A percentile compares a stretch with the other conserved stretches of the same genome.
Conservation (phyloP, 768 basidiomycete genomes). For the Vararia minispora region DNA sequence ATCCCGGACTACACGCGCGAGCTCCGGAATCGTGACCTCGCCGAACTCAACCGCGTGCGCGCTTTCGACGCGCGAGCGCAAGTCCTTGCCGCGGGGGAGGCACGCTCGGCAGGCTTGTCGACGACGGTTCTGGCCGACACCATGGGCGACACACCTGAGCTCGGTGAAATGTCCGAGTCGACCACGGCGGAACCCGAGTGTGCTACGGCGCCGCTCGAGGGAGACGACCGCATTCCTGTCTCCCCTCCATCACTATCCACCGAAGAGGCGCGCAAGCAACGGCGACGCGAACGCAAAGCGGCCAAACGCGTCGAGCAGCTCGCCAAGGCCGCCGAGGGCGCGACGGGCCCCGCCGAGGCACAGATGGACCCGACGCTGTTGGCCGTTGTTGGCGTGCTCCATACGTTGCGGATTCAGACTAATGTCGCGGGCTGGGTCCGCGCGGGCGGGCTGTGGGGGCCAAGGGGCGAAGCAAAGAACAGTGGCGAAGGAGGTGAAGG, state of each 20-base stretch:
- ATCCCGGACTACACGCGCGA: slow-evolving; percentile 52
- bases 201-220: too few species aligned
- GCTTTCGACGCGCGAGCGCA: too few species aligned
- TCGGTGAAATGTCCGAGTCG: too few species aligned
- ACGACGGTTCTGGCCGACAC: too few species aligned
- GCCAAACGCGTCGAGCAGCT: slow-evolving; percentile 11
- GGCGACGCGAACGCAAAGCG: slow-evolving; percentile 1
- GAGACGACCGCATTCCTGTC: neutral
- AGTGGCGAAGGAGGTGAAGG: neutral
- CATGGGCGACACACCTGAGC: too few species aligned
- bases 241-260: neutral
- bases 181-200: neutral
- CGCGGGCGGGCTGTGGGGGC: slow-evolving; percentile 36
- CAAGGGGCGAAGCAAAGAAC: neutral
- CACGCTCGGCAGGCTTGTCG: slow-evolving; percentile 2
- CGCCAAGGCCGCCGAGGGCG: neutral
- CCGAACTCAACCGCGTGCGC: too few species aligned
- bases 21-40: slow-evolving; percentile 30
- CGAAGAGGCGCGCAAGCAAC: slow-evolving; percentile 8
- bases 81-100: slow-evolving; percentile 11
- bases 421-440: slow-evolving; percentile 64
- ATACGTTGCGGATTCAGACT: slow-evolving; percentile 41
- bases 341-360: slow-evolving; percentile 13
- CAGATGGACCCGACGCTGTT: slow-evolving; percentile 45
- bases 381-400: slow-evolving; percentile 57